Percentiles rank a stretch among this genome's conserved stretches.
Conservation (phyloP, 1,139 yeast genomes). For the Diutina siamensis region DNA sequence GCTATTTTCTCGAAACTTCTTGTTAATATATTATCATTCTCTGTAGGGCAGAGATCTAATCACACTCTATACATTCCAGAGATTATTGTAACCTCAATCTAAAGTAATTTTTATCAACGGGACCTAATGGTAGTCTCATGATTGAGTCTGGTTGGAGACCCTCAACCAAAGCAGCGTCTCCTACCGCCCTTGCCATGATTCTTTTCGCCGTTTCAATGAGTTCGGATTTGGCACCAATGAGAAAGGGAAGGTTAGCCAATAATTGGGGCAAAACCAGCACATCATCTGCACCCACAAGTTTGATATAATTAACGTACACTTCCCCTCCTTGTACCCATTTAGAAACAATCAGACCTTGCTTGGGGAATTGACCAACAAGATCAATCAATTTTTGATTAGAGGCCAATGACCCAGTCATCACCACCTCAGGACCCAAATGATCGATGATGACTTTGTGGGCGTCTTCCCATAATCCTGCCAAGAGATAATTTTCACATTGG, state of each 20-base stretch:
- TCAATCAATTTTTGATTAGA: background rate
- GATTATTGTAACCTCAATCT: background rate
- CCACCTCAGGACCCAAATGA: constrained; percentile 5
- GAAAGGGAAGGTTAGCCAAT: background rate
- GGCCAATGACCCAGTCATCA: background rate
- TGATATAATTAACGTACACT: background rate
- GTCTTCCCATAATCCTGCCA: background rate
- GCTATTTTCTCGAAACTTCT: no score
- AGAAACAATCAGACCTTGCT: background rate
- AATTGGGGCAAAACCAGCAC: background rate
- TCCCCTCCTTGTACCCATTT: constrained; percentile 1
- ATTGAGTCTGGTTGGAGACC: background rate
- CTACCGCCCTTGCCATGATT: constrained; percentile 4
- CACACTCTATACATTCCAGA: no score
- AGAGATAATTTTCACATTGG: background rate
- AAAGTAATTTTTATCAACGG: constrained; percentile 1
- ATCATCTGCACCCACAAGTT: background rate
- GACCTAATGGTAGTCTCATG: background rate
- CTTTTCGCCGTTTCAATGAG: background rate
- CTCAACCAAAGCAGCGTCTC: background rate
- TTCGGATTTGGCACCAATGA: background rate
- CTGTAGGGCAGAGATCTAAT: no score
- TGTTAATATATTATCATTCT: no score
- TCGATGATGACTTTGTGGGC: background rate
- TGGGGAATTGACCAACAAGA: background rate